phyloP scores from a whole-genome alignment of 2,329 filamentous ascomycete species.

The Lasiodiplodia sp. region DNA sequence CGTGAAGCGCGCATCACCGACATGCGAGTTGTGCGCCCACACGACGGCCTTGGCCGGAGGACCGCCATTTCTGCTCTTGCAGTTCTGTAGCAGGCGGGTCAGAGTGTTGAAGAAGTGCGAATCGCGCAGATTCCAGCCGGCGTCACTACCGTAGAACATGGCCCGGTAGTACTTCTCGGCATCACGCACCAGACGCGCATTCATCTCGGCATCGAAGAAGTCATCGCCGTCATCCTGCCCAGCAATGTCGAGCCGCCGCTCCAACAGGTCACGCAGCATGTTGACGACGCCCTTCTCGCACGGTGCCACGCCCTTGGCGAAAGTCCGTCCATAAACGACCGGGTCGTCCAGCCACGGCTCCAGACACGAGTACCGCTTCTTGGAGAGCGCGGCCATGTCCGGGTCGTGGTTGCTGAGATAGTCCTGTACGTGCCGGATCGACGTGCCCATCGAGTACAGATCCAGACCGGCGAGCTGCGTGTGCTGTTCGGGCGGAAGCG shows the following conservation, averaged over 20 bases:
- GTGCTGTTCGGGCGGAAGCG: constrained; percentile 40
- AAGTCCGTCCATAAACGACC: constrained; percentile 56
- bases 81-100: too few species aligned
- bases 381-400: constrained; percentile 52
- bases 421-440: constrained; percentile 56
- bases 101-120: too few species aligned
- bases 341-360: constrained; percentile 60
- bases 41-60: not conserved
- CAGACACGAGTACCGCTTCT: constrained; percentile 55
- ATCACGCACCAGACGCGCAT: not conserved
- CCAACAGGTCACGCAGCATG: constrained; percentile 56
- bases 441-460: constrained; percentile 58
- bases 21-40: not conserved
- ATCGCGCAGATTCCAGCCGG: too few species aligned
- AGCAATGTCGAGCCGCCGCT: constrained; percentile 52
- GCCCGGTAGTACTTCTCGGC: constrained; percentile 61
- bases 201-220: constrained; percentile 48
- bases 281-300: constrained; percentile 56
- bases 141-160: constrained; percentile 47
- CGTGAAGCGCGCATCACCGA: not conserved
- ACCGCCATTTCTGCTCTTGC: too few species aligned
- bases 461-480: constrained; percentile 61
- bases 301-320: constrained; percentile 47
- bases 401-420: constrained; percentile 58
- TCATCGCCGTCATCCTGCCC: constrained; percentile 52